These are phyloP conservation scores for Stagonosporopsis tanaceti DNA, from an alignment of 2,329 filamentous ascomycete species.

Conservation along the genomic window DNA sequence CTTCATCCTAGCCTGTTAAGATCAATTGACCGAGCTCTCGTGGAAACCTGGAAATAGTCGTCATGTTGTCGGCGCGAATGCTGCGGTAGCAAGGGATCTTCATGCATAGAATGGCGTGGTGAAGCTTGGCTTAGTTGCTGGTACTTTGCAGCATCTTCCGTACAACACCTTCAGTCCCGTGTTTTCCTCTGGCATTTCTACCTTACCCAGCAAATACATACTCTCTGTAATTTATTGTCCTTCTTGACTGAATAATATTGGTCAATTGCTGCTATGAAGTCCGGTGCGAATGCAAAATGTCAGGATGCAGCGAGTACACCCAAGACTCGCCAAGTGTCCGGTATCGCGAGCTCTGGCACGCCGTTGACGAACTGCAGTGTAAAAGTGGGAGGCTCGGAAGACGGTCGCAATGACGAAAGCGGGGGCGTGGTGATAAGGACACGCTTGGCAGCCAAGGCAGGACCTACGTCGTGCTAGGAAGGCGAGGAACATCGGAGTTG, in stretches of 20 bases:
- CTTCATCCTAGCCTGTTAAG: background rate
- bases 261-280: background rate
- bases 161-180: too few species aligned
- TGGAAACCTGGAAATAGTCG: background rate
- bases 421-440: conserved; percentile 8
- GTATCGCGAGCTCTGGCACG: background rate
- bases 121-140: conserved; percentile 7
- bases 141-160: background rate
- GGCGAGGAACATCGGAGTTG: background rate
- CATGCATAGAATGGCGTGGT: conserved; percentile 3
- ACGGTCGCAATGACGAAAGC: conserved; percentile 7
- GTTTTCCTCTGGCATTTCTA: too few species aligned
- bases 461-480: background rate
- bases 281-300: background rate
- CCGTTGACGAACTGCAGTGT: conserved; percentile 5
- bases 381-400: conserved; percentile 13
- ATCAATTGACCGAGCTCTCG: background rate
- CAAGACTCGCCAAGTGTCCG: conserved; percentile 11
- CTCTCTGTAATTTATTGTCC: background rate
- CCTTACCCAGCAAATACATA: background rate
- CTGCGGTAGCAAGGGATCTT: background rate
- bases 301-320: background rate
- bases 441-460: conserved; percentile 14
- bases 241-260: background rate
- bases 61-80: background rate